These are phyloP conservation scores for Lentinula raphanica DNA, from an alignment of 768 basidiomycete species.

Conservation along the genomic window DNA sequence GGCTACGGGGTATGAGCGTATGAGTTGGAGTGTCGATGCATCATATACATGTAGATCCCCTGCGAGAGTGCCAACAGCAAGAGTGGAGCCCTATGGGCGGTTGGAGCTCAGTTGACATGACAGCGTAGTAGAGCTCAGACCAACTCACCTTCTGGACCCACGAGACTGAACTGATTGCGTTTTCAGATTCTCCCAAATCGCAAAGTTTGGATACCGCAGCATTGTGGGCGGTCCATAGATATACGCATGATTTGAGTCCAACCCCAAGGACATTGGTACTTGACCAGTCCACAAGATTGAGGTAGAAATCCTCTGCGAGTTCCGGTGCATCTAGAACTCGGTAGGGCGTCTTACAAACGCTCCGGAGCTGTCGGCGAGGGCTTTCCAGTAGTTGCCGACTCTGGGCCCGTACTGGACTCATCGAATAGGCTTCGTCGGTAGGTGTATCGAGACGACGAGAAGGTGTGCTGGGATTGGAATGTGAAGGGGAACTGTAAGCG, in stretches of 20 bases:
- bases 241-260: constrained; percentile 87
- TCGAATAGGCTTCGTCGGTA: constrained; percentile 82
- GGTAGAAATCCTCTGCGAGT: constrained; percentile 96
- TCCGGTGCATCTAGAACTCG: constrained; percentile 96
- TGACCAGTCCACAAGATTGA: constrained; percentile 97
- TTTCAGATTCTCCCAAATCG: constrained; percentile 62
- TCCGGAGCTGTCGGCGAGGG: constrained; percentile 74
- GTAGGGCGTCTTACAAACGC: constrained; percentile 92
- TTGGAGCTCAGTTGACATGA: neutral
- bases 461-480: constrained; percentile 53
- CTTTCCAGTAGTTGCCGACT: constrained; percentile 79
- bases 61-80: constrained; percentile 90
- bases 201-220: constrained; percentile 89
- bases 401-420: constrained; percentile 83
- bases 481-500: constrained; percentile 59
- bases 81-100: constrained; percentile 60
- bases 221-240: constrained; percentile 95
- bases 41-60: constrained; percentile 94
- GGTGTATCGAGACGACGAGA: constrained; percentile 69
- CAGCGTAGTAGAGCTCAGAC: neutral
- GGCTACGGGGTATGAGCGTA: constrained; percentile 79
- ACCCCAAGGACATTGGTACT: constrained; percentile 93
- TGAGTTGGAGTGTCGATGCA: constrained; percentile 65
- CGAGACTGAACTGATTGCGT: constrained; percentile 80
- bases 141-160: constrained; percentile 75